Percentiles rank a stretch among this genome's conserved stretches.
Conservation (phyloP, 2,329 filamentous ascomycete genomes). For the Dryadomyces quercivorus region DNA sequence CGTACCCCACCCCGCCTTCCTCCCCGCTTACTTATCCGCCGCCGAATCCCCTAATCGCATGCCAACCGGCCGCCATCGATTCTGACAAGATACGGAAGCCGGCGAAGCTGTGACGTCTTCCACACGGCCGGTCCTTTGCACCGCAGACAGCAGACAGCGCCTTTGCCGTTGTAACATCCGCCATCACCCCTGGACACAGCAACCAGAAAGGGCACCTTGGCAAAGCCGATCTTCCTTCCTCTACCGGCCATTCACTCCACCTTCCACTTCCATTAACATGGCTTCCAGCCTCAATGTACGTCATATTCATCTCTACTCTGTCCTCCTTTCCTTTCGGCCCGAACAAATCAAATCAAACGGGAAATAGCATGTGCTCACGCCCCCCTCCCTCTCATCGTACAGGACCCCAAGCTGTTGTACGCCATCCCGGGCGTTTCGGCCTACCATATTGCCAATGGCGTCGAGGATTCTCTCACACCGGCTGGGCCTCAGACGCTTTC, state of each 20-base stretch:
- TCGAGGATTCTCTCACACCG: slow-evolving; percentile 70
- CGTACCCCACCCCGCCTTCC: neutral
- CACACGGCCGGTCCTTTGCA: too few species aligned
- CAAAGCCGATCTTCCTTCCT: neutral
- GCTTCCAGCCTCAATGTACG: slow-evolving; percentile 32
- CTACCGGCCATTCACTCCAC: neutral
- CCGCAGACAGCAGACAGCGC: too few species aligned
- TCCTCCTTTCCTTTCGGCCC: too few species aligned
- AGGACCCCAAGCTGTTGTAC: slow-evolving; percentile 56
- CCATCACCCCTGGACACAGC: too few species aligned
- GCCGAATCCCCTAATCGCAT: neutral
- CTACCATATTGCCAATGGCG: slow-evolving; percentile 81
- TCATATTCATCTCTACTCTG: neutral
- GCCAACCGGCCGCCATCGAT: neutral
- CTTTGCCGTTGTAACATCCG: too few species aligned
- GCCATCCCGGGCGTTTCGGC: slow-evolving; percentile 77
- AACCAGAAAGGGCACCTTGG: neutral
- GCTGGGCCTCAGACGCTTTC: slow-evolving; percentile 85
- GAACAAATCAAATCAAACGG: too few species aligned
- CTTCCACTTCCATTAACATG: slow-evolving; percentile 17
- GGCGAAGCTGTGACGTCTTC: too few species aligned
- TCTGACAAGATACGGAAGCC: neutral
- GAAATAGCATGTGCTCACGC: neutral
- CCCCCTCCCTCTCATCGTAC: neutral
- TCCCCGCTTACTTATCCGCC: neutral